phyloP scores from a whole-genome alignment of 2,329 filamentous ascomycete genomes.

The Epichloe hybrida region DNA sequence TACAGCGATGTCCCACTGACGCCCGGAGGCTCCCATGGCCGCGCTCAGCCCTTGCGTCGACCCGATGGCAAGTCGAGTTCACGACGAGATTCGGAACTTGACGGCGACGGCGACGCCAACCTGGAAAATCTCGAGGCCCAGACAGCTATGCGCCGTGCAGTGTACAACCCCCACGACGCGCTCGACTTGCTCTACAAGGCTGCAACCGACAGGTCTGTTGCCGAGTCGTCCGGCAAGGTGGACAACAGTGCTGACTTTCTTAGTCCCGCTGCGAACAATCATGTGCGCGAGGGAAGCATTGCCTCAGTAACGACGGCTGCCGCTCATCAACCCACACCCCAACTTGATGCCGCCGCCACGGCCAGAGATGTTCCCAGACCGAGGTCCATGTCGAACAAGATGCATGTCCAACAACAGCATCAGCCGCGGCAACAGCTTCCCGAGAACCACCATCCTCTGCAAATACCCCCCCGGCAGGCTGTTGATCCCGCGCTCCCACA shows the following conservation, averaged over 20 bases:
- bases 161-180: conserved; percentile 87
- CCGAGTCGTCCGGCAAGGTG: conserved; percentile 9
- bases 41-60: conserved; percentile 51
- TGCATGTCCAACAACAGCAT: conserved; percentile 5
- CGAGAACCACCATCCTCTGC: background rate
- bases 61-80: conserved; percentile 29
- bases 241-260: conserved; percentile 6
- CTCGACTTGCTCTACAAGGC: conserved; percentile 86
- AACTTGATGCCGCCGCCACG: conserved; percentile 1
- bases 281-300: conserved; percentile 20
- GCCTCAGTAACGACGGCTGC: conserved; percentile 12
- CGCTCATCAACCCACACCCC: conserved; percentile 8
- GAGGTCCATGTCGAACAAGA: conserved; percentile 7
- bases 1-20: conserved; percentile 43
- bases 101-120: conserved; percentile 45
- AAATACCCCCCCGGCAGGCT: conserved; percentile 13
- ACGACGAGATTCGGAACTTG: conserved; percentile 22
- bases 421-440: background rate
- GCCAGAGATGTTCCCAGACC: conserved; percentile 3
- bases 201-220: conserved; percentile 46
- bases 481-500: conserved; percentile 35
- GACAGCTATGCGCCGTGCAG: conserved; percentile 52
- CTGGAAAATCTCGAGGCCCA: conserved; percentile 53
- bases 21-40: conserved; percentile 53
- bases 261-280: conserved; percentile 12